These are phyloP conservation scores for Phyllosticta citribraziliensis DNA, from an alignment of 2,329 filamentous ascomycete genomes.

Conservation along the genomic window DNA sequence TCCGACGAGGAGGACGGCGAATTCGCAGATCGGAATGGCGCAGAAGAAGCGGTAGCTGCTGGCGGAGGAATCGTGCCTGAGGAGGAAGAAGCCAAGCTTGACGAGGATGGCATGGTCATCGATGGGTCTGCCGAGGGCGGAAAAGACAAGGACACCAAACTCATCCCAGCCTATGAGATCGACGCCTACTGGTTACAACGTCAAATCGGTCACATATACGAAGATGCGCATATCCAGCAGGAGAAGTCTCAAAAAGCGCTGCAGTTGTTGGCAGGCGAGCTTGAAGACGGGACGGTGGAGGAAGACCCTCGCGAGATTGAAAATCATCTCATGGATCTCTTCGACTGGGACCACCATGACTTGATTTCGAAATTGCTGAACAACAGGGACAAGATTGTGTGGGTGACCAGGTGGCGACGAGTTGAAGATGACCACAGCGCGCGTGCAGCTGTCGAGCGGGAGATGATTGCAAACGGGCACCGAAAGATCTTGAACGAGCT, in stretches of 20 bases:
- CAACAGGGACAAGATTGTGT: conserved; percentile 89
- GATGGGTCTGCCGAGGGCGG: conserved; percentile 32
- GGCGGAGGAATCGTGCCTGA: conserved; percentile 23
- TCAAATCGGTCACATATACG: conserved; percentile 78
- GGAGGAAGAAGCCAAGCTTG: conserved; percentile 29
- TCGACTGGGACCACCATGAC: conserved; percentile 94
- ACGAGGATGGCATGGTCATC: conserved; percentile 72
- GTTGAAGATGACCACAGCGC: conserved; percentile 68
- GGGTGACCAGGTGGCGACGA: conserved; percentile 80
- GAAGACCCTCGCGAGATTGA: conserved; percentile 88
- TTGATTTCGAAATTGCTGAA: conserved; percentile 82
- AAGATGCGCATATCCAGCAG: conserved; percentile 85
- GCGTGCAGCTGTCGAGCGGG: conserved; percentile 67
- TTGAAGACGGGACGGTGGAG: conserved; percentile 55
- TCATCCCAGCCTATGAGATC: conserved; percentile 76
- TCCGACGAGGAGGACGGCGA: conserved; percentile 63
- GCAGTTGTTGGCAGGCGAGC: conserved; percentile 67
- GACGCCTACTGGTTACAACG: conserved; percentile 97
- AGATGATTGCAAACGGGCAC: conserved; percentile 84
- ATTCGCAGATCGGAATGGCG: conserved; percentile 48
- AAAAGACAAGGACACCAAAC: conserved; percentile 43
- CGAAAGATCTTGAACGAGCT: conserved; percentile 83
- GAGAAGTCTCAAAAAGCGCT: conserved; percentile 84
- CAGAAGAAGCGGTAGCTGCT: conserved; percentile 40
- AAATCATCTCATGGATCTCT: conserved; percentile 96